Base-by-base conservation (phyloP, 2,329 filamentous ascomycete genomes). In the Stachybotrys elegans region DNA sequence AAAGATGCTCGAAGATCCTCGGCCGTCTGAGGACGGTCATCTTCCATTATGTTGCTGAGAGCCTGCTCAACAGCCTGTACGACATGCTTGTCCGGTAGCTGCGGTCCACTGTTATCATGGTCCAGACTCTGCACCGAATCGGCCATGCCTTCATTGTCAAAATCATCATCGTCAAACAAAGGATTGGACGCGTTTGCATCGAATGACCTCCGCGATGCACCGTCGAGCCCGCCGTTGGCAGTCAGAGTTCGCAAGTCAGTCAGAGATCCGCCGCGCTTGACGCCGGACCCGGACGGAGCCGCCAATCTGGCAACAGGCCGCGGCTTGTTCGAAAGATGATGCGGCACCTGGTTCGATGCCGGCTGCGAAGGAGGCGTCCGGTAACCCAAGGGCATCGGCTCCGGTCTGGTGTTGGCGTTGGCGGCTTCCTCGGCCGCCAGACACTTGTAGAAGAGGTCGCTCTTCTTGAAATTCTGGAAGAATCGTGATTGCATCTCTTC, bases 361-460 rank as follows among this genome's bases (percentile, higher is more conserved):
- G 56, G 31, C 42, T 36, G 41, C 45, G 35, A 21, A 27, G 55
- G 49, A 3, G 44, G 27, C 7, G 21, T 22, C 31, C 8, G n/a
- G 31, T 34, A 16, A 7, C 31, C 31, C 6, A 20, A 35, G 27
- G 25, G 13, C 14, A 40, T 23, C 16, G 38, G 38, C 11, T 22
- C 13, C 22, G 27, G 22, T 6, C 31, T 17, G 44, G 45, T 46
- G 22, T 60, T 60, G 6, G 54, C 45, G 40, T 59, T 71, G 2
- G 78, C 73, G 34, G 79, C 75, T 65, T 95, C 90, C 57, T 95
- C 88, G 12, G 92, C 87, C 7, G 92, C 89, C 2, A 98, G 74
- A 60, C 91, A 96, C 62, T 98, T 98, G 72, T 93, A 97, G 62
- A 90, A 98, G 1, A 98, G 67, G 58, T 97, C 93, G 0, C 93